Conservation (phyloP, 2,329 filamentous ascomycete species). For the Aspergillus costaricaensis region DNA sequence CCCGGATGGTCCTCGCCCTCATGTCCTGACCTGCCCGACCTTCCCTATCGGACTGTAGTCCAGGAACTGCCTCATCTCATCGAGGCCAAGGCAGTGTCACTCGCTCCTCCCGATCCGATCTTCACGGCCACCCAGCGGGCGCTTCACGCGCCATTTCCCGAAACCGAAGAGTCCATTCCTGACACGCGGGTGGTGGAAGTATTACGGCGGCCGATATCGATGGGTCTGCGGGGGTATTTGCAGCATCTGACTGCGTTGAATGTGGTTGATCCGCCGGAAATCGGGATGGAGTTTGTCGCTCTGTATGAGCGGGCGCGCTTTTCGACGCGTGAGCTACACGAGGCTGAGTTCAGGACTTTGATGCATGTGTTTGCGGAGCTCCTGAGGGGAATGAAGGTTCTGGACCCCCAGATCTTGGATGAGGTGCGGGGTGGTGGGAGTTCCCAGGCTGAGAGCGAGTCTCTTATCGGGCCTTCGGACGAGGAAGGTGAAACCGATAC, state of each 20-base stretch:
- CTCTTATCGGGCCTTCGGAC: conserved; percentile 41
- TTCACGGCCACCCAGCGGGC: conserved; percentile 38
- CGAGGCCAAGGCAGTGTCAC: conserved; percentile 87
- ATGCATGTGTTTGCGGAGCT: conserved; percentile 86
- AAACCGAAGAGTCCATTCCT: conserved; percentile 49
- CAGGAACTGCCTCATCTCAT: conserved; percentile 84
- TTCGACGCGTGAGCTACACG: conserved; percentile 67
- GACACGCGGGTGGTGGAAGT: conserved; percentile 69
- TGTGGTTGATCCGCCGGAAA: conserved; percentile 58
- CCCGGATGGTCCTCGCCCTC: conserved; percentile 84
- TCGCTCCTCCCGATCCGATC: conserved; percentile 65
- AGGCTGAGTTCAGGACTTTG: conserved; percentile 70
- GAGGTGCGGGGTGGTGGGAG: conserved; percentile 30
- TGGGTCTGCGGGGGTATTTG: conserved; percentile 80
- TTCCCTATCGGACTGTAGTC: conserved; percentile 83
- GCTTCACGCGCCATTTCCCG: conserved; percentile 31
- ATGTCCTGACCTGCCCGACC: conserved; percentile 70
- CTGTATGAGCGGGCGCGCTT: conserved; percentile 86
- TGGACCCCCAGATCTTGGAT: conserved; percentile 58
- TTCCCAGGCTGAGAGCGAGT: conserved; percentile 32
- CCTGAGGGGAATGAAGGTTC: conserved; percentile 70
- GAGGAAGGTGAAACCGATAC: conserved; percentile 44
- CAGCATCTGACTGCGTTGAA: conserved; percentile 67
- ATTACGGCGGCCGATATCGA: conserved; percentile 68
- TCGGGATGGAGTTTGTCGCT: conserved; percentile 64